phyloP scores from a whole-genome alignment of 1,284 basidiomycete genomes.

The Pholiota adiposa region DNA sequence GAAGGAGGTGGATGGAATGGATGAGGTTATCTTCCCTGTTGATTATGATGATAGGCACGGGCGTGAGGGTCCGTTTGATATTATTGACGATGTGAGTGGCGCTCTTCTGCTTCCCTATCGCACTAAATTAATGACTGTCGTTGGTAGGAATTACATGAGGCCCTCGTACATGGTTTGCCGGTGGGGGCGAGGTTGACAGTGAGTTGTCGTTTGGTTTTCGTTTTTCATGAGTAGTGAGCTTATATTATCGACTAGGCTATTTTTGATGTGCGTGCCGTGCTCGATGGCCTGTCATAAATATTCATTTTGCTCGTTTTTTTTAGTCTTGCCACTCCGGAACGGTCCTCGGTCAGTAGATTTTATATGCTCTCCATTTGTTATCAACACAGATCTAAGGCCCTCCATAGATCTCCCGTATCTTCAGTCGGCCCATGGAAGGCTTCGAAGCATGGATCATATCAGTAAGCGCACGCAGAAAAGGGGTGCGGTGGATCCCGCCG shows the following conservation, averaged over 20 bases:
- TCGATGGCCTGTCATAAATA: not conserved
- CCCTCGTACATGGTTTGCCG: slow-evolving; percentile 64
- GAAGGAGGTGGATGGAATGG: slow-evolving; percentile 65
- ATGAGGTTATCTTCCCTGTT: slow-evolving; percentile 79
- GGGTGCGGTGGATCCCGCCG: slow-evolving; percentile 16
- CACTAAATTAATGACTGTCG: too few species aligned
- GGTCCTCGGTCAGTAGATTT: slow-evolving; percentile 46
- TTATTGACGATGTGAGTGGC: slow-evolving; percentile 70
- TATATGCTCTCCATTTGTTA: not conserved
- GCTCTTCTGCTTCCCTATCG: too few species aligned
- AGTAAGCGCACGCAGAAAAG: slow-evolving; percentile 38
- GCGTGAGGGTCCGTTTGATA: slow-evolving; percentile 49
- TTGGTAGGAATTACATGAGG: slow-evolving; percentile 56
- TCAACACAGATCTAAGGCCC: not conserved
- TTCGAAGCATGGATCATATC: slow-evolving; percentile 47
- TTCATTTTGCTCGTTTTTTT: slow-evolving; percentile 16
- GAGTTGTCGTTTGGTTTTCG: slow-evolving; percentile 28
- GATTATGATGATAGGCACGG: slow-evolving; percentile 61
- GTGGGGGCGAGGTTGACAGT: slow-evolving; percentile 71
- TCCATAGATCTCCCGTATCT: slow-evolving; percentile 64
- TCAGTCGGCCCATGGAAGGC: slow-evolving; percentile 64
- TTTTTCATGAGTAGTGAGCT: not conserved
- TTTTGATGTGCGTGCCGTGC: slow-evolving; percentile 60
- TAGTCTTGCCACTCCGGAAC: slow-evolving; percentile 62
- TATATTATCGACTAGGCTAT: slow-evolving; percentile 48